phyloP scores from a whole-genome alignment of 176 grass and related monocot genomes.

The Triticum turgidum region DNA sequence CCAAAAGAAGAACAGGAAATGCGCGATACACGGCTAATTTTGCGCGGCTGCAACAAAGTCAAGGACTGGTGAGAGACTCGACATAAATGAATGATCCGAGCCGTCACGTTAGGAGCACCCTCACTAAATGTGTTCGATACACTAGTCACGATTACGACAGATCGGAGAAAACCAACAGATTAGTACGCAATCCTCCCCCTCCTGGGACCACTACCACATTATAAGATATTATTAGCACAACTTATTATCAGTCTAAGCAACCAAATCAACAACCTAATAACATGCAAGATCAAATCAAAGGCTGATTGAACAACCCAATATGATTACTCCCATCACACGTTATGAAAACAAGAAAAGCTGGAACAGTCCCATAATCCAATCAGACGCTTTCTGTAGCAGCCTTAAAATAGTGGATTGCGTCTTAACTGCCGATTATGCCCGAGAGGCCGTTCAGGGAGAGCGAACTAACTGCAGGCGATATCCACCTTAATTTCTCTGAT shows the following conservation, averaged over 20 bases:
- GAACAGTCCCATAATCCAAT: background rate
- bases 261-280: conserved; percentile 25
- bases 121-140: background rate
- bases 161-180: conserved; percentile 26
- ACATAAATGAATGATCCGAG: conserved; percentile 16
- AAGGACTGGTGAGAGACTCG: conserved; percentile 14
- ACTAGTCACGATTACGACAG: background rate
- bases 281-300: background rate
- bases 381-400: background rate
- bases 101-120: background rate
- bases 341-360: background rate
- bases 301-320: conserved; percentile 8
- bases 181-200: background rate
- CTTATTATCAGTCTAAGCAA: conserved; percentile 23
- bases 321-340: conserved; percentile 5
- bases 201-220: background rate
- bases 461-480: background rate
- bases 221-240: background rate
- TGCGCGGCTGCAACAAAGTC: background rate
- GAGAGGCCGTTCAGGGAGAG: background rate
- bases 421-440: background rate
- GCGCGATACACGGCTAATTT: conserved; percentile 1
- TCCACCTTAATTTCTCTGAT: background rate
- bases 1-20: background rate
- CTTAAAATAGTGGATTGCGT: background rate